Evolutionary conservation across 1,284 basidiomycete species (phyloP).

Genomic region (Puccinia polysora): DNA sequence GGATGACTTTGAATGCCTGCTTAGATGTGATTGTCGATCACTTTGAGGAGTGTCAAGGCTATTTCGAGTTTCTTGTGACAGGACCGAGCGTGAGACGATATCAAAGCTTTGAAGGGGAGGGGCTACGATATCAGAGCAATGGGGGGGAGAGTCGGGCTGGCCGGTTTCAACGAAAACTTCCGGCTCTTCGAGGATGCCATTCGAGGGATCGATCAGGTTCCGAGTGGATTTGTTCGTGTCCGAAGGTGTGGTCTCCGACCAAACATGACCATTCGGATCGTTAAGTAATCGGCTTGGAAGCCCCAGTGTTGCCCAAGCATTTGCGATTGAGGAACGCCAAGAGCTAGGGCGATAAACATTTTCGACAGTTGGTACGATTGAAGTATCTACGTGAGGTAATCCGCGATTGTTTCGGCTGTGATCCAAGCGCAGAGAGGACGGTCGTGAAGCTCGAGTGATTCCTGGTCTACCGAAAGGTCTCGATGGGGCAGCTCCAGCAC

Average conservation of each 20-base stretch:
- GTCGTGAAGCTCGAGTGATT: not conserved
- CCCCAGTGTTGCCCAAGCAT: conserved; percentile 29
- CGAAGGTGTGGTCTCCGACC: not conserved
- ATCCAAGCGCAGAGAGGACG: not conserved
- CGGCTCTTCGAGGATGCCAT: conserved; percentile 12
- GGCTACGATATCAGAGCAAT: too few relatives aligned
- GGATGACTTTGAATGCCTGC: too few relatives aligned
- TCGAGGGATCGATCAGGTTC: not conserved
- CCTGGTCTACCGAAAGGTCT: not conserved
- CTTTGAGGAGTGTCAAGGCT: too few relatives aligned
- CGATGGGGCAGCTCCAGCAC: not conserved
- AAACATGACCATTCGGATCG: conserved; percentile 1
- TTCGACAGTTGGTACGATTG: not conserved
- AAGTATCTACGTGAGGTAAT: not conserved
- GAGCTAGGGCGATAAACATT: conserved; percentile 5
- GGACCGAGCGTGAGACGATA: too few relatives aligned
- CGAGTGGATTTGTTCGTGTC: not conserved
- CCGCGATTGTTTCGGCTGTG: not conserved
- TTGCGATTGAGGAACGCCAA: conserved; percentile 37
- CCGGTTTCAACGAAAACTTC: too few relatives aligned
- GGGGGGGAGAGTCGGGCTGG: too few relatives aligned
- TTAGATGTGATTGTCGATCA: too few relatives aligned
- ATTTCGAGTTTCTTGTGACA: too few relatives aligned
- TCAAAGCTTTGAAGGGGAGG: too few relatives aligned
- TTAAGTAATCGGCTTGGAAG: conserved; percentile 24